Conservation (phyloP, 805 yeast genomes). For the Suhomyces pyralidae region DNA sequence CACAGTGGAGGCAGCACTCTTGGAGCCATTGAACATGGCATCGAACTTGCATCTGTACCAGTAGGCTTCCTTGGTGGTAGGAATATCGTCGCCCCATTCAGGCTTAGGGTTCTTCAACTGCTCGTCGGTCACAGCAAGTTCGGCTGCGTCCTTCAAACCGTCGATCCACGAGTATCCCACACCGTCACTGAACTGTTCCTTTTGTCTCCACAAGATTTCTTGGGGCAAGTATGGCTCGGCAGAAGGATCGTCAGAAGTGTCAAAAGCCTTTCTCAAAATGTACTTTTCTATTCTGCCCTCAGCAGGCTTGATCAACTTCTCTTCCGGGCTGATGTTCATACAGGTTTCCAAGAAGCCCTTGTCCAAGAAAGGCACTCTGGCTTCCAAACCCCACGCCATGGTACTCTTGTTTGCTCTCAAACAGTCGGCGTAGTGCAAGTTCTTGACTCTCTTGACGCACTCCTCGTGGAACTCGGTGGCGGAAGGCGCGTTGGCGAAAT, state of each 20-base stretch:
- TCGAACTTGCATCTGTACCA: conserved; percentile 98
- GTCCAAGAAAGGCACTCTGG: conserved; percentile 98
- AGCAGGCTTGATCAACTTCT: conserved; percentile 74
- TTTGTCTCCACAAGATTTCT: conserved; percentile 98
- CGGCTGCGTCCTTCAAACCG: conserved; percentile 94
- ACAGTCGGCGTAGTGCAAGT: conserved; percentile 96
- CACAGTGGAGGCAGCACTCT: conserved; percentile 93
- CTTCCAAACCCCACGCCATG: conserved; percentile 99
- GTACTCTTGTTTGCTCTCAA: conserved; percentile 98
- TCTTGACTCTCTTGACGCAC: conserved; percentile 93
- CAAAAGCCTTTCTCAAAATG: conserved; percentile 96
- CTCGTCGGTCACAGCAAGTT: conserved; percentile 81
- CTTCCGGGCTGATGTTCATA: conserved; percentile 93
- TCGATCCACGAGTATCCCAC: conserved; percentile 99
- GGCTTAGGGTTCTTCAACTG: conserved; percentile 87
- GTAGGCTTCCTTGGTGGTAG: conserved; percentile 98
- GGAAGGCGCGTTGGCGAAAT: conserved; percentile 95
- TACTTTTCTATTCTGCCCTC: conserved; percentile 89
- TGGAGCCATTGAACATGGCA: conserved; percentile 75
- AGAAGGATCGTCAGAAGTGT: conserved; percentile 78
- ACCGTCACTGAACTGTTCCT: conserved; percentile 99
- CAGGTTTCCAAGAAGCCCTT: conserved; percentile 85
- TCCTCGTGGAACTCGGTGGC: conserved; percentile 92
- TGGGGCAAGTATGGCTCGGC: conserved; percentile 87
- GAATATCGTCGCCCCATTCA: conserved; percentile 93